phyloP scores from a whole-genome alignment of 2,329 filamentous ascomycete species.

The Ceratocystis ficicola region DNA sequence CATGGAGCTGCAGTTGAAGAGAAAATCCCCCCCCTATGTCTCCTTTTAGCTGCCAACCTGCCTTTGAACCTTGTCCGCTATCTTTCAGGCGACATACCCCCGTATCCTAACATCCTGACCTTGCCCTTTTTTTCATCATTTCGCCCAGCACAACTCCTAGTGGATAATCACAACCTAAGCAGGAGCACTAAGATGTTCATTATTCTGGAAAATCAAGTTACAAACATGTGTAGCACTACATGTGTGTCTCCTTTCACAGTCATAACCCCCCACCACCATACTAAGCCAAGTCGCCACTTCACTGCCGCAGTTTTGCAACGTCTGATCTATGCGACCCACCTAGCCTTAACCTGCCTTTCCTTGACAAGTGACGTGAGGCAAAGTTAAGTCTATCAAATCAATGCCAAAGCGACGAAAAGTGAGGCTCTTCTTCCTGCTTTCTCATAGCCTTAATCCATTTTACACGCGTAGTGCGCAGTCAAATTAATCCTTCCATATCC shows the following conservation, averaged over 20 bases:
- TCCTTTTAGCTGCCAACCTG: slow-evolving; percentile 2
- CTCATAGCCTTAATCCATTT: not conserved
- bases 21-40: not conserved
- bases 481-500: not conserved
- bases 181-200: not conserved
- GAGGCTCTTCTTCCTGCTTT: slow-evolving; percentile 6
- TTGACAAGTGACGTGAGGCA: slow-evolving; percentile 8
- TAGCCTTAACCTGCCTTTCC: not conserved
- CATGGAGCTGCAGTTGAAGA: not conserved
- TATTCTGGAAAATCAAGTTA: not conserved
- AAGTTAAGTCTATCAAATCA: not conserved
- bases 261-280: not conserved
- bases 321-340: slow-evolving; percentile 9
- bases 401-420: not conserved
- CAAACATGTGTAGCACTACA: not conserved
- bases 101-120: not conserved
- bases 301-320: not conserved
- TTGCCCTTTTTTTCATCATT: not conserved
- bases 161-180: not conserved
- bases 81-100: not conserved
- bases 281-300: not conserved
- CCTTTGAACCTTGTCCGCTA: not conserved
- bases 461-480: not conserved
- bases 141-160: not conserved
- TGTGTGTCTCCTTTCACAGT: not conserved